Percentiles rank a stretch among this genome's conserved stretches.
phyloP scores from a whole-genome alignment of 306 rosid species.

The Medicago truncatula region DNA sequence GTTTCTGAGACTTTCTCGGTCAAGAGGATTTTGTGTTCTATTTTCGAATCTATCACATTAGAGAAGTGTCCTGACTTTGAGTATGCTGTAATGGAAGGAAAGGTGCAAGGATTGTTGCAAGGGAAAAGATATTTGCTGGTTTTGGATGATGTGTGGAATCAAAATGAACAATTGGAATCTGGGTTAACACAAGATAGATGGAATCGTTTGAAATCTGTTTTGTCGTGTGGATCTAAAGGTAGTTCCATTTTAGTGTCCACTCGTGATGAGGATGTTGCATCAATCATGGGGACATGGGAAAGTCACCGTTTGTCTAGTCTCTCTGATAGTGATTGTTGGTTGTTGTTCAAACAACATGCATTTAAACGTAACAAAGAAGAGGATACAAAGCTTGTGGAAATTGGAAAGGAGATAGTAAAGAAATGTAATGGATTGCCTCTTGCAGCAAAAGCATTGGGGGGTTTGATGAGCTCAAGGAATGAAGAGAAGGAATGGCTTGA shows the following conservation, averaged over 20 bases:
- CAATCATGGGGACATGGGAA: not conserved
- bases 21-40: not conserved
- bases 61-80: not conserved
- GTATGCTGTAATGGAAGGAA: not conserved
- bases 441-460: not conserved
- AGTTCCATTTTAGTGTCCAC: not conserved
- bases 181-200: not conserved
- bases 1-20: not conserved
- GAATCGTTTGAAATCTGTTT: not conserved
- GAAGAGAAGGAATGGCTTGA: not conserved
- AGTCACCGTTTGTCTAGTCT: not conserved
- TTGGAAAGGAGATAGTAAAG: not conserved
- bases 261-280: not conserved
- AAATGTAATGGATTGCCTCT: not conserved
- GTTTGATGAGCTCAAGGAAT: not conserved
- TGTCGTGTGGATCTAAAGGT: not conserved
- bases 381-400: not conserved
- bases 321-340: not conserved
- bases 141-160: not conserved
- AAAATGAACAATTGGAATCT: not conserved
- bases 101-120: not conserved
- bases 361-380: not conserved
- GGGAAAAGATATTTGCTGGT: not conserved
- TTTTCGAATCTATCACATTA: not conserved
- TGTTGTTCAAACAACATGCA: not conserved